Conservation (phyloP, 2,329 filamentous ascomycete genomes). For the Colletotrichum acutatum region DNA sequence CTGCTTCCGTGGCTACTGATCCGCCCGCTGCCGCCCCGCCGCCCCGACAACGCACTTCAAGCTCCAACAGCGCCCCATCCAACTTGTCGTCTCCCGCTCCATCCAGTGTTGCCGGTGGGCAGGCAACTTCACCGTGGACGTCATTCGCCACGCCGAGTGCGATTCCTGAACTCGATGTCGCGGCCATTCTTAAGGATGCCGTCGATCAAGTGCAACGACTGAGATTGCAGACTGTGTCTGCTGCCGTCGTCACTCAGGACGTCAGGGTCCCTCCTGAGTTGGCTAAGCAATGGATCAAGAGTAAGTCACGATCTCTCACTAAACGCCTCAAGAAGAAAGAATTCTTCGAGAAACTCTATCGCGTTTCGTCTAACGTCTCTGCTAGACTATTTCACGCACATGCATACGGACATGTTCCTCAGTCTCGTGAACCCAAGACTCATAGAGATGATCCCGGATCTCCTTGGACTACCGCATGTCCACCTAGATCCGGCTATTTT, state of each 20-base stretch:
- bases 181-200: conserved; percentile 43
- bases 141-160: conserved; percentile 2
- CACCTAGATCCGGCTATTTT: conserved; percentile 44
- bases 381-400: conserved; percentile 43
- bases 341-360: too few relatives aligned
- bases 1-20: conserved; percentile 1
- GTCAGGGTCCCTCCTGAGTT: conserved; percentile 42
- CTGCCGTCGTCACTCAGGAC: conserved; percentile 39
- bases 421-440: conserved; percentile 41
- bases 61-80: conserved; percentile 13
- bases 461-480: conserved; percentile 42
- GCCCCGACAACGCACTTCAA: conserved; percentile 12
- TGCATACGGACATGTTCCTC: conserved; percentile 44
- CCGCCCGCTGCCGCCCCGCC: conserved; percentile 7
- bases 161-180: conserved; percentile 25
- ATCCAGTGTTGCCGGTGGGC: background rate
- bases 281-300: conserved; percentile 43
- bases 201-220: conserved; percentile 42
- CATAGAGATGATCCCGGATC: conserved; percentile 45
- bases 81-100: conserved; percentile 34
- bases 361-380: background rate
- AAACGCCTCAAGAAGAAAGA: too few relatives aligned
- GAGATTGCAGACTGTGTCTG: conserved; percentile 38
- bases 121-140: conserved; percentile 14
- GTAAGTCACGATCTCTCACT: conserved; percentile 26